Evolutionary conservation across 2,329 filamentous ascomycete species (phyloP).

Genomic region (Fusarium sp.): DNA sequence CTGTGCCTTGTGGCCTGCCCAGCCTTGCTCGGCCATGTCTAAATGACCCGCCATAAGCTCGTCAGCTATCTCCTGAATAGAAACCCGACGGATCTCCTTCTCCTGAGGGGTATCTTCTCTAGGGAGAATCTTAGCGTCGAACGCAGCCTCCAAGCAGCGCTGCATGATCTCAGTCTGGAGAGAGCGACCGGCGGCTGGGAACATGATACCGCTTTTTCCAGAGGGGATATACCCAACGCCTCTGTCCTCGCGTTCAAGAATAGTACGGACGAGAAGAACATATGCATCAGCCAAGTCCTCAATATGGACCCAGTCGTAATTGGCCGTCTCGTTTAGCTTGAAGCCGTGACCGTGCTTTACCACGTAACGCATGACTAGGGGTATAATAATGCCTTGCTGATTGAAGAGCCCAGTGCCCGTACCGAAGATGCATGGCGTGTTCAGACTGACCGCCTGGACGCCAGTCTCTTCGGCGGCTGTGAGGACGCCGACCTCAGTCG

Average conservation of each 20-base stretch:
- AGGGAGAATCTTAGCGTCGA: not conserved
- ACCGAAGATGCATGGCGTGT: conserved; percentile 13
- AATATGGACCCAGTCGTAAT: not conserved
- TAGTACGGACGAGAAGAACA: not conserved
- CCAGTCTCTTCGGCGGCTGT: not conserved
- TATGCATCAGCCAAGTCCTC: not conserved
- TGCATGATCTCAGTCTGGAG: conserved; percentile 11
- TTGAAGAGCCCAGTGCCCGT: conserved; percentile 23
- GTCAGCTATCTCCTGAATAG: conserved; percentile 13
- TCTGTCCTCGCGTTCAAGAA: not conserved
- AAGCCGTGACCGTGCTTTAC: not conserved
- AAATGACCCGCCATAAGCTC: conserved; percentile 18
- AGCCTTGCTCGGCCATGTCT: conserved; percentile 23
- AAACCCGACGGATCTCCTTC: not conserved
- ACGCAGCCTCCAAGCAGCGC: not conserved
- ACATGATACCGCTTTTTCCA: conserved; percentile 20
- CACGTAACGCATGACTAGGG: conserved; percentile 9
- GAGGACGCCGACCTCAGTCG: not conserved
- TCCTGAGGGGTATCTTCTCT: not conserved
- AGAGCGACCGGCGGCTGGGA: conserved; percentile 11
- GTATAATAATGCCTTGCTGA: conserved; percentile 13
- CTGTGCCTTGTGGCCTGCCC: conserved; percentile 23
- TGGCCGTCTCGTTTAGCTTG: not conserved
- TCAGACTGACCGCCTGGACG: conserved; percentile 9
- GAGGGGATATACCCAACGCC: conserved; percentile 13